Percentiles rank a stretch among this genome's conserved stretches.
Evolutionary conservation across 2,329 filamentous ascomycete genomes (phyloP).

Genomic region (Pezicula carpinea): DNA sequence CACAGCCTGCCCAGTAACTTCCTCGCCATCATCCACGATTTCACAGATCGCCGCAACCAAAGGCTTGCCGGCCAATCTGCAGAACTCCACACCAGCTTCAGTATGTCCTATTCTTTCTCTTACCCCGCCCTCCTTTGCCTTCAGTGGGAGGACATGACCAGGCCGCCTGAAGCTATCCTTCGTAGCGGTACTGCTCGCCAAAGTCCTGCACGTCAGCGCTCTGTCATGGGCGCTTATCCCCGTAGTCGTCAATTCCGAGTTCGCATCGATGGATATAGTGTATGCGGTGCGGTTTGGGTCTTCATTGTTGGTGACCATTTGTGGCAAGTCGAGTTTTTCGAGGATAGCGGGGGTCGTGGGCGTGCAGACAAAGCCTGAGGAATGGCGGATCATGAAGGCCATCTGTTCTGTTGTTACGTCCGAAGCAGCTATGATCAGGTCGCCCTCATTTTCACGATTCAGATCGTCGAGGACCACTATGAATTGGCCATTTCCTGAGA

Average conservation of each 20-base stretch:
- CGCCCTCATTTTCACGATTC: slow-evolving; percentile 94
- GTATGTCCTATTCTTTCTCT: slow-evolving; percentile 80
- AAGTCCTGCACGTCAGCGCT: slow-evolving; percentile 70
- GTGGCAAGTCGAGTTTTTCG: slow-evolving; percentile 69
- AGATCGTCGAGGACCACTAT: slow-evolving; percentile 92
- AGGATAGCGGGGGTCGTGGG: slow-evolving; percentile 70
- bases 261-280: slow-evolving; percentile 81
- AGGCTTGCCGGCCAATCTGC: slow-evolving; percentile 72
- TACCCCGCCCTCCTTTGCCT: slow-evolving; percentile 75
- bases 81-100: slow-evolving; percentile 90
- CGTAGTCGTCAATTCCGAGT: slow-evolving; percentile 69
- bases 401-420: slow-evolving; percentile 83
- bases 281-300: slow-evolving; percentile 92
- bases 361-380: slow-evolving; percentile 86
- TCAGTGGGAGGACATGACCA: slow-evolving; percentile 85
- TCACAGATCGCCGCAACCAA: slow-evolving; percentile 84
- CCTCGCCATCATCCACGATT: slow-evolving; percentile 79
- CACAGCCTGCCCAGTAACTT: slow-evolving; percentile 63
- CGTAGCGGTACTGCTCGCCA: slow-evolving; percentile 59
- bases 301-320: slow-evolving; percentile 73
- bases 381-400: slow-evolving; percentile 92
- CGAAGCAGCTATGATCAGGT: slow-evolving; percentile 90
- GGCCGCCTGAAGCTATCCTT: slow-evolving; percentile 68
- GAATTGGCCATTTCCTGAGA: slow-evolving; percentile 74
- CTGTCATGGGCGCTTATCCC: slow-evolving; percentile 90